Evolutionary conservation across 768 basidiomycete genomes (phyloP).

Genomic region (Calocera viscosa): DNA sequence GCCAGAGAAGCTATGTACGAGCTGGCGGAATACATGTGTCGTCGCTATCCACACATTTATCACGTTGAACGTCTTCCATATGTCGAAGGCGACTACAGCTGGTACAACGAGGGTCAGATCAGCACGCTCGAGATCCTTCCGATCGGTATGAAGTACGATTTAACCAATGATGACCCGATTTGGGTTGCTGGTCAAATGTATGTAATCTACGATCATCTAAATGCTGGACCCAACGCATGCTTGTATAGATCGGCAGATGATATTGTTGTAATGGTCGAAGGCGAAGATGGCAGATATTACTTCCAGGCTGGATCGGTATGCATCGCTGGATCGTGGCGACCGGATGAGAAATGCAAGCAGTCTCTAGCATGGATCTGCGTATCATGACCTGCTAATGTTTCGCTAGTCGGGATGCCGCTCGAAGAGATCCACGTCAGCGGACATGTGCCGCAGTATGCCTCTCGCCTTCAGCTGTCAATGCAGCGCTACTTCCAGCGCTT

Average conservation of each 20-base stretch:
- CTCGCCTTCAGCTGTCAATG: conserved; percentile 43
- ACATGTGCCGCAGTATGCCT: conserved; percentile 38
- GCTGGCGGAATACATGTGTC: conserved; percentile 50
- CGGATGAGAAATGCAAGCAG: conserved; percentile 43
- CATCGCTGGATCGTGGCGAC: conserved; percentile 51
- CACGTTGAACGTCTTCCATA: conserved; percentile 33
- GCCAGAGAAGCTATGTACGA: conserved; percentile 58
- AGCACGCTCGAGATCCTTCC: conserved; percentile 41
- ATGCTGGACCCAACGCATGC: background rate
- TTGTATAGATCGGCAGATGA: conserved; percentile 21
- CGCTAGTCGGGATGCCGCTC: conserved; percentile 45
- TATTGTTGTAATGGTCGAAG: conserved; percentile 25
- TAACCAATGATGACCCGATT: conserved; percentile 47
- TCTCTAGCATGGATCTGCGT: background rate
- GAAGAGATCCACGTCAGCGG: conserved; percentile 62
- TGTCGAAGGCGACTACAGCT: conserved; percentile 23
- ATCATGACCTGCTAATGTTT: background rate
- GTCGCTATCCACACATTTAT: conserved; percentile 50
- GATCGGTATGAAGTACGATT: conserved; percentile 36
- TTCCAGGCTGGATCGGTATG: conserved; percentile 62
- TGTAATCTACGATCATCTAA: conserved; percentile 22
- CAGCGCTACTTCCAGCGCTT: conserved; percentile 58
- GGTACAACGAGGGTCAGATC: conserved; percentile 38
- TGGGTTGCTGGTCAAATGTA: conserved; percentile 49
- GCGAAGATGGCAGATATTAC: conserved; percentile 52